Evolutionary conservation across 768 basidiomycete species (phyloP), one percentile per base, ranked within the genome.

Genomic region (Lactarius tabidus): DNA sequence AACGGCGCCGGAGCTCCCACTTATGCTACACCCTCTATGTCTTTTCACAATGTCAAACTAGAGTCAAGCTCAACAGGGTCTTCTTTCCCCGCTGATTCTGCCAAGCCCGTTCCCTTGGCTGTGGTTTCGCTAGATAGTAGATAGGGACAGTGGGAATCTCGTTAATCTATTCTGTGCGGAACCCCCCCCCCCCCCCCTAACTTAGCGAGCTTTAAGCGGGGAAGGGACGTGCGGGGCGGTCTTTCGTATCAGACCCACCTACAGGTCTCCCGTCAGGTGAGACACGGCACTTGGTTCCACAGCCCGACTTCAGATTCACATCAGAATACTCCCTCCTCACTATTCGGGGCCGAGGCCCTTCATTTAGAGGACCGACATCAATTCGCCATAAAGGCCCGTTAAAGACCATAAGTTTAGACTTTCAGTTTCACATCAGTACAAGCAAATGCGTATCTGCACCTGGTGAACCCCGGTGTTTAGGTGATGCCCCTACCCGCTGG

Each of bases 11-110:
- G 80, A 85, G 83, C 86, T 86, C 86, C 86, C 86, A 86, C 86
- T 84, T 86, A 86, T 87, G 77, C 85, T 87, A 86, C 86, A 84
- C 85, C 85, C 84, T 81, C 82, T 84, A 86, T 85, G 85, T 86
- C 86, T 86, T 84, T 85, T 86, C 83, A 87, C 86, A 86, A 85
- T 87, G 86, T 84, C 86, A 88, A 85, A 87, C 86, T 87, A 87
- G 86, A 87, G 86, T 87, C 86, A 87, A 86, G 85, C 86, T 86
- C 85, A 86, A 86, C 86, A 87, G 85, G 85, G 85, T 87, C 86
- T 86, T 86, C 85, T 86, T 87, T 86, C 84, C 85, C 85, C 81
- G 80, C 82, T 82, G 78, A 80, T 65, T 65, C 41, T 39, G 43
- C 64, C 64, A 65, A 64, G 63, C 72, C 71, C 71, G 70, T 73